These are phyloP conservation scores for Binderoboletus segoi DNA, from an alignment of 1,284 basidiomycete genomes.

Conservation along the genomic window DNA sequence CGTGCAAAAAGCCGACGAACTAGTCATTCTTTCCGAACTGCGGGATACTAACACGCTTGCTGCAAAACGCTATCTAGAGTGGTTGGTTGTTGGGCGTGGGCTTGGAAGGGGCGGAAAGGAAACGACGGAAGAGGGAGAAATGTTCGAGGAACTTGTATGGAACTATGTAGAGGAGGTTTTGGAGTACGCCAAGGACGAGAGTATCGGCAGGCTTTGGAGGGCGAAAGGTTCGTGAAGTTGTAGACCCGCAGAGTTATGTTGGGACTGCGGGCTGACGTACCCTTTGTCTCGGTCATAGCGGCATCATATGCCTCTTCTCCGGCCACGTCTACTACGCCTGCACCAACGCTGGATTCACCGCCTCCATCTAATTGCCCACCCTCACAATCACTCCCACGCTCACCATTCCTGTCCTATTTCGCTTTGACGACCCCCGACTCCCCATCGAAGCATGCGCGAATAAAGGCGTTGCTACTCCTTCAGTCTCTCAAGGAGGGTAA, in stretches of 20 bases:
- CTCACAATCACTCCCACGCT: slow-evolving; percentile 26
- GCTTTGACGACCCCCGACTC: slow-evolving; percentile 74
- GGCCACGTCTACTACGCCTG: slow-evolving; percentile 7
- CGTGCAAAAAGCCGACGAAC: slow-evolving; percentile 48
- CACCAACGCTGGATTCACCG: slow-evolving; percentile 10
- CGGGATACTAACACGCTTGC: slow-evolving; percentile 44
- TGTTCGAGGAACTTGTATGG: slow-evolving; percentile 59
- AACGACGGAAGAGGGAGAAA: slow-evolving; percentile 11
- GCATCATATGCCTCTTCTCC: slow-evolving; percentile 49
- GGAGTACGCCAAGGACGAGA: slow-evolving; percentile 49
- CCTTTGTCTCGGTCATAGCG: slow-evolving; percentile 33
- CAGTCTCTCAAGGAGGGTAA: slow-evolving; percentile 54
- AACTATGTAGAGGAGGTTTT: slow-evolving; percentile 59
- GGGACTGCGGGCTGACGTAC: background rate
- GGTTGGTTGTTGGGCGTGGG: slow-evolving; percentile 72
- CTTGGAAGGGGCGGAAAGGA: slow-evolving; percentile 48
- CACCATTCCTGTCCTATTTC: slow-evolving; percentile 62
- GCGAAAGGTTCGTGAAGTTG: slow-evolving; percentile 57
- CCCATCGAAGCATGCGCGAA: slow-evolving; percentile 66
- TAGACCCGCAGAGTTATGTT: background rate
- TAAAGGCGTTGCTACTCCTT: slow-evolving; percentile 79
- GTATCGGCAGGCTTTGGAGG: slow-evolving; percentile 63
- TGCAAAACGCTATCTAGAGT: slow-evolving; percentile 70
- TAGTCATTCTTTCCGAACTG: slow-evolving; percentile 56
- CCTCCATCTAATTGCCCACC: background rate